Conservation (phyloP, 106 monocot genomes). For the Dendrobium nobile region DNA sequence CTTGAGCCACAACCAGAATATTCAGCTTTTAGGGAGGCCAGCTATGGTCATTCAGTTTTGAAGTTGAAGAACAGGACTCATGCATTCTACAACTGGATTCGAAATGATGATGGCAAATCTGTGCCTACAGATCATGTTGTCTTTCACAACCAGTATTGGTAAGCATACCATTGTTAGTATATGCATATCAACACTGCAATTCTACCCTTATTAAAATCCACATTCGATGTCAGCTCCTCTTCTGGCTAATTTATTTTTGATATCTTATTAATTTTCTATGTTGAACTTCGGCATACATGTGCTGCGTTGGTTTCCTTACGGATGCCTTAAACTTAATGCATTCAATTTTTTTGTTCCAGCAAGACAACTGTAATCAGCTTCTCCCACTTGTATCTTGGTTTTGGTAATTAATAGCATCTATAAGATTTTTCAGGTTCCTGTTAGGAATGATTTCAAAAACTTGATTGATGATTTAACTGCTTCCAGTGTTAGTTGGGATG, state of each 20-base stretch:
- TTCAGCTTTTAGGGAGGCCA: constrained; percentile 95
- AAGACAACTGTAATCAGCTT: too few relatives aligned
- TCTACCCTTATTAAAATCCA: background rate
- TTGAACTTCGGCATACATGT: too few relatives aligned
- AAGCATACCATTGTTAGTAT: constrained; percentile 9
- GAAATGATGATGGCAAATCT: constrained; percentile 82
- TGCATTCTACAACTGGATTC: constrained; percentile 88
- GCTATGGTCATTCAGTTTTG: constrained; percentile 89
- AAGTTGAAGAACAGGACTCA: constrained; percentile 89
- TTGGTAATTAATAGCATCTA: too few relatives aligned
- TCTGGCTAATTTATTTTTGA: background rate
- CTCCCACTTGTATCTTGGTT: too few relatives aligned
- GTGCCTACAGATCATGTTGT: constrained; percentile 51
- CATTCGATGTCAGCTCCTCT: background rate
- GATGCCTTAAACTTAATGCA: background rate
- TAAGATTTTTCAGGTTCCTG: too few relatives aligned
- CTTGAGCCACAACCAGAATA: constrained; percentile 77
- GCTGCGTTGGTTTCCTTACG: background rate
- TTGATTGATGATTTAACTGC: too few relatives aligned
- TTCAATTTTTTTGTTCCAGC: too few relatives aligned
- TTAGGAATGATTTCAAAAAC: too few relatives aligned
- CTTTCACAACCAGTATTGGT: constrained; percentile 93
- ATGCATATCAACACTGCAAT: background rate
- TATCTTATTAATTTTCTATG: background rate
- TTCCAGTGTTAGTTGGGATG: too few relatives aligned